Base-by-base conservation (phyloP, 1,284 basidiomycete genomes). In the Tausonia pullulans region DNA sequence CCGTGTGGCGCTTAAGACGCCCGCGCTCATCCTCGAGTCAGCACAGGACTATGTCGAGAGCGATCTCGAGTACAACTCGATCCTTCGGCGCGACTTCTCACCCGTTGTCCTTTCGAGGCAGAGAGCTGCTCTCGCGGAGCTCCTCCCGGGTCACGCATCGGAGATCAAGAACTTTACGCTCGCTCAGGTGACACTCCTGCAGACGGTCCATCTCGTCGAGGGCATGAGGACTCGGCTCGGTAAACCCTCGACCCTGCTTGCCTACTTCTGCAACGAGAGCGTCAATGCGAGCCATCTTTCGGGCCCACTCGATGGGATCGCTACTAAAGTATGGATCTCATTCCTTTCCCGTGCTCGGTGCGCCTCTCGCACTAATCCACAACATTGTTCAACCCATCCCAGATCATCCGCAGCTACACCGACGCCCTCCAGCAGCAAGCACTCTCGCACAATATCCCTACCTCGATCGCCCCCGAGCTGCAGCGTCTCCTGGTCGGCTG, bases 31-130 rank as follows among this genome's bases (percentile, higher is more conserved):
- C 4, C 78, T 88, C 44, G 92, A 95, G 73, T 84, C 84, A 66
- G 83, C 88, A 0, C 84, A 85, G 68, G 92, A 96, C 75, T 89
- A 87, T 62, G 83, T 93, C 49, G 86, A 87, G 46, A 91, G 88
- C 71, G 91, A 94, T 69, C 81, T 98, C 39, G 92, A 97, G 74
- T 97, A 94, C 75, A 95, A 93, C 74, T 87, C 91, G 7, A 87
- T 95, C 44, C 83, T 98, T 68, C 81, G 90, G n/a, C 87, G 88
- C 70, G 90, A 92, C 72, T 93, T 88, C 71, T 86, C 86, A 1
- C 81, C 86, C 67, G 86, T 83, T 50, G 90, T 87, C 16, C 81
- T 88, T 63, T 72, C 78, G 27, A 84, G 82, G 69, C 89, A 91
- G 72, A 81, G 87, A n/a, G 72, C 76, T 5, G 74, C 80, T 40